Evolutionary conservation across 805 yeast species (phyloP), one percentile per base, ranked within the genome.

Genomic region (Ogataea neopini): DNA sequence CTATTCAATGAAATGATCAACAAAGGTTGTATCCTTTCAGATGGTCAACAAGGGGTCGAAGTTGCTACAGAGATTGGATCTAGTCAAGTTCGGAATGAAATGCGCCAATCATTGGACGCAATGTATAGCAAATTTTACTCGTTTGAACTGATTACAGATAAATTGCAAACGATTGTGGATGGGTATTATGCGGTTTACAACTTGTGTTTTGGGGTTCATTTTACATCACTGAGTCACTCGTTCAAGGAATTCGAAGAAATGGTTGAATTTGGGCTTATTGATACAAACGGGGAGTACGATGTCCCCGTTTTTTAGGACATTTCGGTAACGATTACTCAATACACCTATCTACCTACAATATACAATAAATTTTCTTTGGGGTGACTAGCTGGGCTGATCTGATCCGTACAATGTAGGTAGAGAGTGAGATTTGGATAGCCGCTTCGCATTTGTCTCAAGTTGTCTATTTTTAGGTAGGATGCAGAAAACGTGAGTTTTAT

Each of bases 111-210:
- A 18, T 36, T 45, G 35, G 47, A 42, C 3, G 35, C 17, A 13
- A 42, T 47, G 13, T 39, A 49, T 37, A 32, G 37, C 37, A 53
- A 55, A 39, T 58, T 57, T 44, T 55, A 48, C 39, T 39, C 50
- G 11, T 35, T 26, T 11, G 54, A 43, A 8, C 37, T 49, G 8
- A 18, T 57, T 15, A 23, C 17, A 4, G 40, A 36, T 33, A 43
- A 43, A 14, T 19, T 59, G 15, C 43, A 51, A 20, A 19, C 15
- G 6, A 23, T 56, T 32, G 48, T 50, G 18, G 30, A 17, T 4
- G 45, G 39, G 19, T 57, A 57, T 37, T 59, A 57, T 34, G 17
- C 44, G 9, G 22, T 56, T 19, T 54, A 25, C 46, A 52, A 57
- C 39, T 18, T 52, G 10, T 52, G 55, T 17, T 43, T 52, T 18